Conservation (phyloP, 2,329 filamentous ascomycete species). For the Didymella sp. region DNA sequence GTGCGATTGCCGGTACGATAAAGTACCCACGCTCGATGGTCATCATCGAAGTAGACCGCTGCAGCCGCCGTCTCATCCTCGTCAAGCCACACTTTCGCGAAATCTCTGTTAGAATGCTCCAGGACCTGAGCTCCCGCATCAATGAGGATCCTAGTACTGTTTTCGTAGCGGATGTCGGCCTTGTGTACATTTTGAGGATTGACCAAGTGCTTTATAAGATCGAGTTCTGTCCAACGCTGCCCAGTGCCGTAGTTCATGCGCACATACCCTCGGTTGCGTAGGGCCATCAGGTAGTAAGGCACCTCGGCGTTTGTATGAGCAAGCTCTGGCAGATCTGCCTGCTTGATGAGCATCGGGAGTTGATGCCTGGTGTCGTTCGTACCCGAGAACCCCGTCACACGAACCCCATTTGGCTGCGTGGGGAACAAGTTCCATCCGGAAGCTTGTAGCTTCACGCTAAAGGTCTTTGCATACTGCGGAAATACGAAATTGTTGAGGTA, state of each 20-base stretch:
- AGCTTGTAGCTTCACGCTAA: conserved; percentile 66
- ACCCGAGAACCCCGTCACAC: conserved; percentile 74
- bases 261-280: conserved; percentile 59
- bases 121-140: conserved; percentile 70
- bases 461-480: conserved; percentile 69
- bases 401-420: conserved; percentile 11
- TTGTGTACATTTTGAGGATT: conserved; percentile 7
- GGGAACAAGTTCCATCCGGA: conserved; percentile 69
- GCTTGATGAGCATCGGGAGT: conserved; percentile 67
- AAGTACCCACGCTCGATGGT: conserved; percentile 57
- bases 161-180: neutral
- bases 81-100: conserved; percentile 61
- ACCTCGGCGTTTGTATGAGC: conserved; percentile 70
- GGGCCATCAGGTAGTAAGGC: conserved; percentile 63
- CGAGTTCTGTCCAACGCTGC: conserved; percentile 54
- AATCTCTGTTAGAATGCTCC: conserved; percentile 63
- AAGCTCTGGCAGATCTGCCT: conserved; percentile 65
- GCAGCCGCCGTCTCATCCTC: conserved; percentile 55
- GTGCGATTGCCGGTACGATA: conserved; percentile 46
- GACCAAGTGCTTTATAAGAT: conserved; percentile 54
- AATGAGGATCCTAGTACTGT: conserved; percentile 63
- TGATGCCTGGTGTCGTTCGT: conserved; percentile 70
- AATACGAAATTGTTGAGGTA: conserved; percentile 72
- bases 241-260: conserved; percentile 31
- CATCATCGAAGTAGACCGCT: conserved; percentile 61